phyloP scores from a whole-genome alignment of 2,329 filamentous ascomycete species.

The Ceratocystis cubensis region DNA sequence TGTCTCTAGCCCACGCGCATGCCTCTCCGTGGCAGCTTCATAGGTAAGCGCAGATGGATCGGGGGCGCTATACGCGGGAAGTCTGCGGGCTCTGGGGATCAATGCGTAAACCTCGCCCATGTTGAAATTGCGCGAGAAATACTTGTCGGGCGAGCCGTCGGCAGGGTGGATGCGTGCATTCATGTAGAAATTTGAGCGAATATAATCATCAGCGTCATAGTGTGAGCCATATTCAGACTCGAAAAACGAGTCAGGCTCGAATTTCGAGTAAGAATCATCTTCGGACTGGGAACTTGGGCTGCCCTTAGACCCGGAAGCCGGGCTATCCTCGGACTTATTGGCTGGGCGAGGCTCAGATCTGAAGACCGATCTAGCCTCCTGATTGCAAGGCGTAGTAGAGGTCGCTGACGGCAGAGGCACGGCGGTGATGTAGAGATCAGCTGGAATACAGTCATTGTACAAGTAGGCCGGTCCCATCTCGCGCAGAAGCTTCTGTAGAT shows the following conservation, averaged over 20 bases:
- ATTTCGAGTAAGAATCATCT: no score
- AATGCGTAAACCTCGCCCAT: conserved; percentile 36
- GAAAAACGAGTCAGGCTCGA: no score
- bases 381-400: not conserved
- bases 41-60: not conserved
- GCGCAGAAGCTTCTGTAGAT: conserved; percentile 17
- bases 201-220: no score
- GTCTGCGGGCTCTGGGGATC: conserved; percentile 27
- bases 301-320: no score
- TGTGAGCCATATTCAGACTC: no score
- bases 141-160: conserved; percentile 33
- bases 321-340: not conserved
- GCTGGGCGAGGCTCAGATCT: not conserved
- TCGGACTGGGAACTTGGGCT: not conserved
- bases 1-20: conserved; percentile 11
- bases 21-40: conserved; percentile 6
- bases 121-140: conserved; percentile 40
- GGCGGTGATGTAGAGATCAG: conserved; percentile 17
- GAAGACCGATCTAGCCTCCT: not conserved
- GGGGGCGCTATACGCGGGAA: conserved; percentile 2
- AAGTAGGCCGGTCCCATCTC: conserved; percentile 20
- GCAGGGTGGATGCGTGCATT: conserved; percentile 35
- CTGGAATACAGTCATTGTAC: conserved; percentile 8
- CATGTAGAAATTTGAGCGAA: conserved; percentile 23
- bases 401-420: conserved; percentile 1